A percentile compares a stretch with the other conserved stretches of the same genome.
Evolutionary conservation across 2,329 filamentous ascomycete genomes (phyloP).

Genomic region (Aureobasidium sp.): DNA sequence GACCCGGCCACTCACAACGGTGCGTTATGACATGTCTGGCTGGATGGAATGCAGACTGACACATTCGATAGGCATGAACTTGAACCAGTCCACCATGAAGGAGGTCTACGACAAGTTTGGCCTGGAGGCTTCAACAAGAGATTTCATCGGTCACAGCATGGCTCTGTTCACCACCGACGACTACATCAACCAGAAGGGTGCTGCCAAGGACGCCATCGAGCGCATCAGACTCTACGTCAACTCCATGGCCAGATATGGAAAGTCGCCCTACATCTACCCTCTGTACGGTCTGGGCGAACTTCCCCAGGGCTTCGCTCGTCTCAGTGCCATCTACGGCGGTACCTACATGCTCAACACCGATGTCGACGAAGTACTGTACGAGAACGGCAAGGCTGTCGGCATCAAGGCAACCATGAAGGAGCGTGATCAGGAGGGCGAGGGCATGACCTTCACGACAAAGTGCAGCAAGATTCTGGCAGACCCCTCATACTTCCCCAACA

Average conservation of each 20-base stretch:
- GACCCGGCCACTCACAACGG: conserved; percentile 86
- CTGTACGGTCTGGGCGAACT: conserved; percentile 96
- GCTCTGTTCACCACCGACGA: conserved; percentile 86
- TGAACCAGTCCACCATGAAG: conserved; percentile 80
- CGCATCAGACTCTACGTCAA: conserved; percentile 95
- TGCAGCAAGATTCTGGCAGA: conserved; percentile 93
- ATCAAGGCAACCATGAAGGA: conserved; percentile 97
- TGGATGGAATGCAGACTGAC: conserved; percentile 17
- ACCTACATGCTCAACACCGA: conserved; percentile 99
- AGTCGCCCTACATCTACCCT: conserved; percentile 98
- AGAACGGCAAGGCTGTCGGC: conserved; percentile 76
- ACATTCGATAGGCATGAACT: conserved; percentile 58
- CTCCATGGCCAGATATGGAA: conserved; percentile 94
- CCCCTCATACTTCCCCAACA: conserved; percentile 90
- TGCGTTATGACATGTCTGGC: conserved; percentile 32
- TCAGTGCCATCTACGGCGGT: conserved; percentile 96
- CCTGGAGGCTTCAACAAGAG: conserved; percentile 78
- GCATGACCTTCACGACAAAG: conserved; percentile 93
- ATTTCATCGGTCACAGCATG: conserved; percentile 98
- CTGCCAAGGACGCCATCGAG: conserved; percentile 77
- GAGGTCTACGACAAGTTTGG: conserved; percentile 99
- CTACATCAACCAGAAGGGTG: conserved; percentile 68
- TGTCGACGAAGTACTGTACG: conserved; percentile 83
- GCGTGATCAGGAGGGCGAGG: conserved; percentile 62
- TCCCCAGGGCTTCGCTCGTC: conserved; percentile 91